Percentiles rank a stretch among this genome's conserved stretches.
Conservation (phyloP, 768 basidiomycete genomes). For the Tricholoma matsutake region DNA sequence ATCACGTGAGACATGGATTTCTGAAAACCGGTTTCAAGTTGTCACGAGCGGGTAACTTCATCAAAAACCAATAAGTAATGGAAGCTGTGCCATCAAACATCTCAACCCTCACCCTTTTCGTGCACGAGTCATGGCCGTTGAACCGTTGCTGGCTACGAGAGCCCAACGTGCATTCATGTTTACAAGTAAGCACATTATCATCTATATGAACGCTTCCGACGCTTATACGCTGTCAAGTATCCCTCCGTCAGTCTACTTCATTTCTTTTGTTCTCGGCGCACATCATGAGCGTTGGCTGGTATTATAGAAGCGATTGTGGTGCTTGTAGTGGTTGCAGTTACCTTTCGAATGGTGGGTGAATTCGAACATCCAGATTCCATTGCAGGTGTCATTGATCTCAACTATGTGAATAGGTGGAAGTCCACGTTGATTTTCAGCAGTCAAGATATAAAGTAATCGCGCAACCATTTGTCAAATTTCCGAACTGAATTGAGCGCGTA, state of each 20-base stretch:
- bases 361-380: constrained; percentile 4
- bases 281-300: constrained; percentile 2
- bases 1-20: too few relatives aligned
- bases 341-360: constrained; percentile 65
- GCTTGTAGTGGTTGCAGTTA: constrained; percentile 68
- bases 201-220: constrained; percentile 2
- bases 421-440: constrained; percentile 39
- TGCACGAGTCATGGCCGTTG: constrained; percentile 61
- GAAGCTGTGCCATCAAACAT: background rate
- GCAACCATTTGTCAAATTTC: background rate
- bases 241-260: constrained; percentile 49
- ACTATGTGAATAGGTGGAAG: constrained; percentile 42
- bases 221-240: constrained; percentile 34
- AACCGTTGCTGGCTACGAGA: constrained; percentile 68
- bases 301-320: constrained; percentile 70
- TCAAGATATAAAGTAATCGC: constrained; percentile 50
- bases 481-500: constrained; percentile 22
- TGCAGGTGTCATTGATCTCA: background rate
- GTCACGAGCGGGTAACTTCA: background rate
- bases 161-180: constrained; percentile 70
- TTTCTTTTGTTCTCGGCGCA: background rate
- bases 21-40: background rate
- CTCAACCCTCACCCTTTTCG: background rate
- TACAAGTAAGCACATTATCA: constrained; percentile 49
- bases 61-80: background rate